A percentile compares a stretch with the other conserved stretches of the same genome.
These are phyloP conservation scores for Cladosporium phlei DNA, from an alignment of 2,329 filamentous ascomycete genomes.

Conservation along the genomic window DNA sequence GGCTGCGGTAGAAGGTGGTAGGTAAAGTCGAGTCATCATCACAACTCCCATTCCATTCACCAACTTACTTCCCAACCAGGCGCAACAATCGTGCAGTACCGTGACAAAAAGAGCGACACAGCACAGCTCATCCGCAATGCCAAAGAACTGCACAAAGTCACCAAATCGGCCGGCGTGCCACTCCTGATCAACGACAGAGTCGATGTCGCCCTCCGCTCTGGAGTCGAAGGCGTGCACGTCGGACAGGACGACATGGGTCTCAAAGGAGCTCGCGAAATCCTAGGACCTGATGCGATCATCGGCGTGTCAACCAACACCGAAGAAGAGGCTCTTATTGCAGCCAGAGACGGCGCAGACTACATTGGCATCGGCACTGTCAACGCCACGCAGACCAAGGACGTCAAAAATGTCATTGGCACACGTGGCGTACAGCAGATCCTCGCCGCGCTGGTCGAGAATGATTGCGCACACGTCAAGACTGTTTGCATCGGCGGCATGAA, in stretches of 20 bases:
- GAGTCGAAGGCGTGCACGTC: slow-evolving; percentile 87
- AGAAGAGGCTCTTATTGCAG: slow-evolving; percentile 68
- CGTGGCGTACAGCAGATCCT: slow-evolving; percentile 66
- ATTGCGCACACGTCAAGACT: slow-evolving; percentile 47
- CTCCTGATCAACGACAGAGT: slow-evolving; percentile 90
- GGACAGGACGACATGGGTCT: slow-evolving; percentile 88
- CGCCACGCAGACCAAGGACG: slow-evolving; percentile 79
- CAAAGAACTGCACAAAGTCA: slow-evolving; percentile 65
- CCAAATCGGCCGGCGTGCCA: slow-evolving; percentile 63
- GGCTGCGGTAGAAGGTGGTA: slow-evolving; percentile 68
- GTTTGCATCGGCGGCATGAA: slow-evolving; percentile 92
- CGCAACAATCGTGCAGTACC: slow-evolving; percentile 80
- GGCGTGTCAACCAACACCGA: slow-evolving; percentile 77
- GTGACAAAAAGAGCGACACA: slow-evolving; percentile 80
- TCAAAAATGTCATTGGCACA: slow-evolving; percentile 73
- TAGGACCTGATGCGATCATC: slow-evolving; percentile 75
- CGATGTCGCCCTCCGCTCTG: slow-evolving; percentile 79
- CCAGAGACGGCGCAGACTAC: slow-evolving; percentile 76
- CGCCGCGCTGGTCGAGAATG: slow-evolving; percentile 49
- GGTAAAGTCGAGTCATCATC: slow-evolving; percentile 18
- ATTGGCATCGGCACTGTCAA: slow-evolving; percentile 87
- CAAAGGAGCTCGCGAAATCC: slow-evolving; percentile 61
- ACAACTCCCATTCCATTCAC: neutral
- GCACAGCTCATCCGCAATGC: slow-evolving; percentile 66
- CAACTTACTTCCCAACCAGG: slow-evolving; percentile 37